A percentile compares a stretch with the other conserved stretches of the same genome.
phyloP scores from a whole-genome alignment of 768 basidiomycete genomes.

The Leccinum obscurum region DNA sequence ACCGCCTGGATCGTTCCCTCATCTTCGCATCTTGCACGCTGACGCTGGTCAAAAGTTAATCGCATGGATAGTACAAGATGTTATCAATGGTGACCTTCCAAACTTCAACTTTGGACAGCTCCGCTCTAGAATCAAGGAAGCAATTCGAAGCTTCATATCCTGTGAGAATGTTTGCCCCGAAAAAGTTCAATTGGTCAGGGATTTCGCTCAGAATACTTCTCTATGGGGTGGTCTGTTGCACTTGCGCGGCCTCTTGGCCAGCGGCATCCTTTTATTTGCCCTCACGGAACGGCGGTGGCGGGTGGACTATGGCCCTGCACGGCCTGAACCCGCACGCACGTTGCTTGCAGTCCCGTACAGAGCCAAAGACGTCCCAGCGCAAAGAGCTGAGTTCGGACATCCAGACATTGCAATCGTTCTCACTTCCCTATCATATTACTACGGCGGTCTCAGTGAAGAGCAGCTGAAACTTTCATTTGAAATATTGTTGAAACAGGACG shows the following conservation, averaged over 20 bases:
- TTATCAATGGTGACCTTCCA: no score
- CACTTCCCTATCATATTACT: constrained; percentile 37
- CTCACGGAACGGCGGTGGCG: constrained; percentile 33
- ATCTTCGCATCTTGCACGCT: no score
- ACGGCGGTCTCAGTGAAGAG: constrained; percentile 7
- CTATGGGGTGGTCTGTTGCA: constrained; percentile 6
- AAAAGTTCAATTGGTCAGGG: neutral
- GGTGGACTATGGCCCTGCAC: constrained; percentile 32
- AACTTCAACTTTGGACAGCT: no score
- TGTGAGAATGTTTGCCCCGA: neutral
- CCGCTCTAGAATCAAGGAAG: neutral
- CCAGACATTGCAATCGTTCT: constrained; percentile 35
- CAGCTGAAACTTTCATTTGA: constrained; percentile 3
- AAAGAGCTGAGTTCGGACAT: constrained; percentile 36
- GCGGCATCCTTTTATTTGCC: constrained; percentile 24
- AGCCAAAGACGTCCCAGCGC: constrained; percentile 34
- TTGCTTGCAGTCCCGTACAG: constrained; percentile 34
- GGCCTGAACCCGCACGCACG: constrained; percentile 3
- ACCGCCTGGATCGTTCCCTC: no score
- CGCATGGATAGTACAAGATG: no score
- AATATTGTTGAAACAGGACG: constrained; percentile 38
- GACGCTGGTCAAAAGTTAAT: no score
- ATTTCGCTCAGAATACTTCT: neutral
- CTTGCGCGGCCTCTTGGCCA: constrained; percentile 32
- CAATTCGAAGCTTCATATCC: constrained; percentile 13